A percentile compares a stretch with the other conserved stretches of the same genome.
Conservation (phyloP, 768 basidiomycete species). For the Hygrocybe punicea region DNA sequence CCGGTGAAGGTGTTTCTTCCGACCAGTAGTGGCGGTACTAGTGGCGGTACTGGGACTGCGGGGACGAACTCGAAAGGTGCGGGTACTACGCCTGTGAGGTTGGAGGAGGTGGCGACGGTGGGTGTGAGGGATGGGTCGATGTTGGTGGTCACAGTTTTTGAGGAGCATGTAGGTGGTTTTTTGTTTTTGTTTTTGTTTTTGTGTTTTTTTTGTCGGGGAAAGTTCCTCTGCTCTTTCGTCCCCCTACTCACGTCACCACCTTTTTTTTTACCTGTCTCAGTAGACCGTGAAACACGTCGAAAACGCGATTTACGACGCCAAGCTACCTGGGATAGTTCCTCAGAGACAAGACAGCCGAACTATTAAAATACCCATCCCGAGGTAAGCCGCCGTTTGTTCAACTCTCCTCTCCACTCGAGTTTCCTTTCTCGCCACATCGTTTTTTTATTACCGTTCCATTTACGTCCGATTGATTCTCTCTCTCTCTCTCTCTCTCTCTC, state of each 20-base stretch:
- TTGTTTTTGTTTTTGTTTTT: slow-evolving; percentile 2
- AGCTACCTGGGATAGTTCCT: slow-evolving; percentile 67
- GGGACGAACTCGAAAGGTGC: slow-evolving; percentile 35
- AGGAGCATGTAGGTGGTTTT: slow-evolving; percentile 70
- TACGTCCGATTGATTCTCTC: too few relatives aligned
- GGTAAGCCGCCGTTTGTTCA: slow-evolving; percentile 41
- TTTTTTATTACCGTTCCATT: too few relatives aligned
- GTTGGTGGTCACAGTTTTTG: slow-evolving; percentile 71
- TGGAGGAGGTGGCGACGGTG: slow-evolving; percentile 77
- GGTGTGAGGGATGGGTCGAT: slow-evolving; percentile 76
- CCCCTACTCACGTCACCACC: too few relatives aligned
- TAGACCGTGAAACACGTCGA: slow-evolving; percentile 78
- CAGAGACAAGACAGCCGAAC: slow-evolving; percentile 69
- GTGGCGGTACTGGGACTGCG: too few relatives aligned
- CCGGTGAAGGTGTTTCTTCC: slow-evolving; percentile 61
- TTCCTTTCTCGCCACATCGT: not conserved
- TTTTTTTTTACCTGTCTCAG: slow-evolving; percentile 22
- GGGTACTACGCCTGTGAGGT: slow-evolving; percentile 22
- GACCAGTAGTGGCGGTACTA: too few relatives aligned
- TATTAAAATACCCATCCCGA: slow-evolving; percentile 76
- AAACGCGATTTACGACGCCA: slow-evolving; percentile 69
- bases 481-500: too few relatives aligned
- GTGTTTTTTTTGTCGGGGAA: slow-evolving; percentile 1
- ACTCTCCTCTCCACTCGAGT: not conserved
- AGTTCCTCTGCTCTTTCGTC: too few relatives aligned